Conservation (phyloP, 805 yeast species). For the Zygoascus ofunaensis region DNA sequence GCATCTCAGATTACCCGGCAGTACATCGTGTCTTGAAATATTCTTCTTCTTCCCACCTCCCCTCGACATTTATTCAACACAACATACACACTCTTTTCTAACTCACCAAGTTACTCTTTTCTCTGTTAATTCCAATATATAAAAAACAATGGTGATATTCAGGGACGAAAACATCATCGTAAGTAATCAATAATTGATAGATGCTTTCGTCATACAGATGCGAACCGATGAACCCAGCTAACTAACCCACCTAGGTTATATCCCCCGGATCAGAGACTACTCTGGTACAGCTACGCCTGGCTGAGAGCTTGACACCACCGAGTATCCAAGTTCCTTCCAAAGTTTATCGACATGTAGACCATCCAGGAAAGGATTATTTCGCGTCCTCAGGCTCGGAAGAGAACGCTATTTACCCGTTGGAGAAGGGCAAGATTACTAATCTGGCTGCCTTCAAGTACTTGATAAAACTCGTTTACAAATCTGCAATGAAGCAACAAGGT, state of each 20-base stretch:
- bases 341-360: conserved; percentile 41
- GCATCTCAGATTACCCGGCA: too few species aligned
- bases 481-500: conserved; percentile 32
- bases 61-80: not conserved
- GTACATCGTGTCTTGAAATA: too few species aligned
- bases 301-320: conserved; percentile 68
- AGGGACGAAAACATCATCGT: conserved; percentile 33
- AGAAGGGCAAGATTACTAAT: conserved; percentile 54
- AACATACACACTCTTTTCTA: not conserved
- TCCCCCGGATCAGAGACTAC: conserved; percentile 75
- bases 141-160: conserved; percentile 25
- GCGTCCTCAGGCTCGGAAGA: conserved; percentile 34
- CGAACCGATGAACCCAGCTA: too few species aligned
- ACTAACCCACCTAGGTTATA: conserved; percentile 36
- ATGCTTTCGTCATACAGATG: too few species aligned
- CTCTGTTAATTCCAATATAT: not conserved
- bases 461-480: conserved; percentile 39
- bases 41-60: too few species aligned
- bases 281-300: conserved; percentile 67
- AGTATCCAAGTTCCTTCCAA: conserved; percentile 66
- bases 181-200: conserved; percentile 8
- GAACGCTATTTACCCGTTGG: conserved; percentile 52
- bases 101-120: not conserved
- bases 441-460: conserved; percentile 62
- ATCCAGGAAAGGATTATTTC: conserved; percentile 23